phyloP scores from a whole-genome alignment of 2,329 filamentous ascomycete genomes.

The Zymoseptoria tritici region DNA sequence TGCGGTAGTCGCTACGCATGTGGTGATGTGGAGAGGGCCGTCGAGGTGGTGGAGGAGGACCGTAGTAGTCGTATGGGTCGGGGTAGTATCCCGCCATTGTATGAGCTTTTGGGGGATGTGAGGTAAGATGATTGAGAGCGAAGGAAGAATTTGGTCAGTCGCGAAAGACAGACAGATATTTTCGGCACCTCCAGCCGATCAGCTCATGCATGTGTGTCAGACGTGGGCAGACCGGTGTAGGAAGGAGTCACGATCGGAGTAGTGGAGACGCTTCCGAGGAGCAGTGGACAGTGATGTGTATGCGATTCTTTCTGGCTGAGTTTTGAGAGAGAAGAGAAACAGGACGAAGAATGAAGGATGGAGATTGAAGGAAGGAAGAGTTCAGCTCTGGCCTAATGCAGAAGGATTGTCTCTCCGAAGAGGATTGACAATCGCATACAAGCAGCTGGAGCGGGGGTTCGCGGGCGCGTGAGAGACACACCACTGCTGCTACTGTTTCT shows the following conservation, averaged over 20 bases:
- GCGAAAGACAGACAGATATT: not conserved
- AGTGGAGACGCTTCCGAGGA: not conserved
- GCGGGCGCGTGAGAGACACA: not conserved
- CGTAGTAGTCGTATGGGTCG: slow-evolving; percentile 17
- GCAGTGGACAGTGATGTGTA: not conserved
- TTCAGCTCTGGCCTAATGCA: not conserved
- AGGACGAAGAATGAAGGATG: not conserved
- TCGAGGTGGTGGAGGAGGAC: slow-evolving; percentile 8
- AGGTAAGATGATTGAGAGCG: not conserved
- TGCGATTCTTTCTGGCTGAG: not conserved
- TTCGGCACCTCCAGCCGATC: not conserved
- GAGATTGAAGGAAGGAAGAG: not conserved
- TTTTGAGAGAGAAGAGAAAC: not conserved
- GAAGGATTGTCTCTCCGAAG: not conserved
- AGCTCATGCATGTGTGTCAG: not conserved
- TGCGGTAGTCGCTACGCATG: slow-evolving; percentile 13
- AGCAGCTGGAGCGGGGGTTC: not conserved
- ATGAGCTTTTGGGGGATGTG: not conserved
- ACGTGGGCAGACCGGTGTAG: not conserved
- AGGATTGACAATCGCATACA: not conserved
- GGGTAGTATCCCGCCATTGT: slow-evolving; percentile 17
- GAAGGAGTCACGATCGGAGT: not conserved
- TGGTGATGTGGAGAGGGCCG: slow-evolving; percentile 14
- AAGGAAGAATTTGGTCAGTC: not conserved
- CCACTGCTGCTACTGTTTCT: not conserved